These are phyloP conservation scores for Canavalia ensiformis DNA, from an alignment of 306 rosid genomes.

Conservation along the genomic window DNA sequence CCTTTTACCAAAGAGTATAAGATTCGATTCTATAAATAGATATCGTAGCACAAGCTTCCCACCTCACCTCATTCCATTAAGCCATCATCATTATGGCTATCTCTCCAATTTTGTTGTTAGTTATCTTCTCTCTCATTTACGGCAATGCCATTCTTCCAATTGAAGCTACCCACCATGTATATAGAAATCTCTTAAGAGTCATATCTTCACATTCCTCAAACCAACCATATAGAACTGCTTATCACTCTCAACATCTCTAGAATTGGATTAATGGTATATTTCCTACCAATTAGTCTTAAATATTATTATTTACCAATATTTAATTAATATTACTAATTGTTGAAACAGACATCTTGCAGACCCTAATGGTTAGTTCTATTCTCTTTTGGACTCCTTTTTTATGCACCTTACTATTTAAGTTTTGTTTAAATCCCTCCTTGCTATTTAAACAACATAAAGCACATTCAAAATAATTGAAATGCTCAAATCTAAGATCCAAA, in stretches of 20 bases:
- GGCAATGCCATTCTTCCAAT: constrained; percentile 54
- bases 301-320: neutral
- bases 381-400: neutral
- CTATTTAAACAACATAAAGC: too few species aligned
- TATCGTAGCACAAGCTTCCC: neutral
- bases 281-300: neutral
- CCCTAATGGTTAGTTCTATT: constrained; percentile 81
- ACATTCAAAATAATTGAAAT: too few species aligned
- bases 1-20: constrained; percentile 7
- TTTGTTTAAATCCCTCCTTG: too few species aligned
- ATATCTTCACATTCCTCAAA: constrained; percentile 42
- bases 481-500: too few species aligned
- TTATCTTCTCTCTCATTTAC: constrained; percentile 48
- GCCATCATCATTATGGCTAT: constrained; percentile 46
- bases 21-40: constrained; percentile 40
- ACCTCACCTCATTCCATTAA: constrained; percentile 25
- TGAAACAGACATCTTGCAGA: constrained; percentile 63
- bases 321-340: constrained; percentile 12
- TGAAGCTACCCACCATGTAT: constrained; percentile 72
- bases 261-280: constrained; percentile 82
- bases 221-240: constrained; percentile 82
- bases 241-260: constrained; percentile 85
- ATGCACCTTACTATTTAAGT: too few species aligned
- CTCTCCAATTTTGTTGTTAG: constrained; percentile 49
- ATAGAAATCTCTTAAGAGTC: constrained; percentile 47